Conservation (phyloP, 805 yeast species). For the Lipomyces lipofer region DNA sequence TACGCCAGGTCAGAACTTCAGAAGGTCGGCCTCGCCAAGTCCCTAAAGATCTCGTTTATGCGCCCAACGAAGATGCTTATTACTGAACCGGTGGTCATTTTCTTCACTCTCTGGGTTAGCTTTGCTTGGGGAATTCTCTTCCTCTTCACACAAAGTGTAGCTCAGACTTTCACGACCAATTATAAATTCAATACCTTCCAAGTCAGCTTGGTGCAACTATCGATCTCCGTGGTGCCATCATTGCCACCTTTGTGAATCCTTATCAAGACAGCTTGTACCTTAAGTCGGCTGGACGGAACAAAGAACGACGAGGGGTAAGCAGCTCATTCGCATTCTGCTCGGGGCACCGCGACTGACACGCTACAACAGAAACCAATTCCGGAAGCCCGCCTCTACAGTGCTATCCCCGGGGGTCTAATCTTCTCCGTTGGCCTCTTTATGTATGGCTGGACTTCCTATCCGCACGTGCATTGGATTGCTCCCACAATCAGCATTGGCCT, state of each 20-base stretch:
- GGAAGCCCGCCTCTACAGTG: slow-evolving; percentile 57
- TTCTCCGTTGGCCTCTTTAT: slow-evolving; percentile 58
- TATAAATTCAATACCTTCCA: no score
- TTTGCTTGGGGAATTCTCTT: slow-evolving; percentile 48
- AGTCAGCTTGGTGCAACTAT: slow-evolving; percentile 45
- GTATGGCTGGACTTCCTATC: slow-evolving; percentile 61
- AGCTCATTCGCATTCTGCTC: slow-evolving; percentile 34
- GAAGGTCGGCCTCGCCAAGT: no score
- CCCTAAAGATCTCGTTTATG: no score
- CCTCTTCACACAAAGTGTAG: no score
- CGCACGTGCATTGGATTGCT: slow-evolving; percentile 51
- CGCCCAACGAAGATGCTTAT: slow-evolving; percentile 78
- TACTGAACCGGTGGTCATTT: slow-evolving; percentile 46
- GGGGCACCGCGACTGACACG: slow-evolving; percentile 37
- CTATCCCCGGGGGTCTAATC: slow-evolving; percentile 45
- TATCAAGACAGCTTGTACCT: slow-evolving; percentile 38
- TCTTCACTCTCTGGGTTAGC: slow-evolving; percentile 46
- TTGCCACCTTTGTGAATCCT: slow-evolving; percentile 41
- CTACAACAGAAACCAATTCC: slow-evolving; percentile 56
- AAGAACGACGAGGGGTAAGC: slow-evolving; percentile 46
- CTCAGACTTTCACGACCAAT: slow-evolving; percentile 45
- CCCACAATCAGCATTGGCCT: slow-evolving; percentile 58
- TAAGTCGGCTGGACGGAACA: slow-evolving; percentile 51
- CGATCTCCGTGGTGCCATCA: slow-evolving; percentile 38
- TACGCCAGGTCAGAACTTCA: no score